Conservation (phyloP, 2,329 filamentous ascomycete genomes). For the Alternaria tenuissima region DNA sequence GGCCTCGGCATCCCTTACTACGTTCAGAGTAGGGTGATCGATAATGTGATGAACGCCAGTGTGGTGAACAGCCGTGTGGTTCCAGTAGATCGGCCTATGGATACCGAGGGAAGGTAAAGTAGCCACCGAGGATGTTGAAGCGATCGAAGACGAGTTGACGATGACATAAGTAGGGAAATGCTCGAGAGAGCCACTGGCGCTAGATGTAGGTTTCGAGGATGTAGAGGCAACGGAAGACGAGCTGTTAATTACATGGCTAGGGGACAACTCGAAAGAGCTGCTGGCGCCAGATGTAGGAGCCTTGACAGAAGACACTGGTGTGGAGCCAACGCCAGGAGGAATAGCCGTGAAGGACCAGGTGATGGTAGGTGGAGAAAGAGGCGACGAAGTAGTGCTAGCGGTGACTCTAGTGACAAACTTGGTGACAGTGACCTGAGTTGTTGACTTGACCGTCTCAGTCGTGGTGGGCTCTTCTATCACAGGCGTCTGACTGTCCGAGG, state of each 20-base stretch:
- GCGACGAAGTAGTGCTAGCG: neutral
- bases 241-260: constrained; percentile 1
- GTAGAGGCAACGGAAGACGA: constrained; percentile 1
- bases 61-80: neutral
- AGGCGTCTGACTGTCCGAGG: neutral
- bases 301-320: neutral
- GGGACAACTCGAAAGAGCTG: neutral
- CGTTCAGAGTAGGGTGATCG: constrained; percentile 16
- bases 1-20: constrained; percentile 2
- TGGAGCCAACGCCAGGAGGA: neutral
- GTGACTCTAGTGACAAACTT: neutral
- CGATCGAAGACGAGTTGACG: constrained; percentile 7
- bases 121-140: neutral
- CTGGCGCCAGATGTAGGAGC: neutral
- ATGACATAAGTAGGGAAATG: neutral
- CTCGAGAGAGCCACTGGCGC: neutral
- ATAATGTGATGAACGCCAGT: constrained; percentile 9
- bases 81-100: neutral
- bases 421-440: constrained; percentile 11
- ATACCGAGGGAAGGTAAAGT: neutral
- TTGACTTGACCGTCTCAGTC: constrained; percentile 28
- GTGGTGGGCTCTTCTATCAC: constrained; percentile 15
- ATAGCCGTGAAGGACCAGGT: constrained; percentile 7
- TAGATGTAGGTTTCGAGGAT: neutral
- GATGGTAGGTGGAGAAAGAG: neutral